A percentile compares a stretch with the other conserved stretches of the same genome.
Conservation (phyloP, 2,329 filamentous ascomycete genomes). For the Monosporascus sp. region DNA sequence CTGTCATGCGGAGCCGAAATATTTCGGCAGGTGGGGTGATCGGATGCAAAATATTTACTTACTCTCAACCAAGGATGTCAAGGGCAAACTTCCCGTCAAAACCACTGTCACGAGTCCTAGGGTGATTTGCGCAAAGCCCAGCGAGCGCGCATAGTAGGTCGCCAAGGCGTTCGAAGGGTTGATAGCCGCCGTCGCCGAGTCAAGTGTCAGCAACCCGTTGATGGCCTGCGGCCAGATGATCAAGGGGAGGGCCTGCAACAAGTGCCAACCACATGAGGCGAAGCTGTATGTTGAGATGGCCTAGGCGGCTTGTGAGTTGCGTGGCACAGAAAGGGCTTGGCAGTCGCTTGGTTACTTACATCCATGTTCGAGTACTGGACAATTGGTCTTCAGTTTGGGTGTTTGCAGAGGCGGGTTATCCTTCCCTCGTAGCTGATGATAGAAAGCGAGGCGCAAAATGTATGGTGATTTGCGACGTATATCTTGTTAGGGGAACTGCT, state of each 20-base stretch:
- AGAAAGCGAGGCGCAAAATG: no score
- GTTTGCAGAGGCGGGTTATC: no score
- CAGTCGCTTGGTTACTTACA: constrained; percentile 12
- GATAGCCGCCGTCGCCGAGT: constrained; percentile 1
- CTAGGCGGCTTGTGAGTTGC: constrained; percentile 23
- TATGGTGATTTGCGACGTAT: no score
- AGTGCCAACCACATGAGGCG: constrained; percentile 47
- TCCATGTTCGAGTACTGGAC: constrained; percentile 16
- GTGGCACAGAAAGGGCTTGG: not conserved
- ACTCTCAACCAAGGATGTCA: constrained; percentile 47
- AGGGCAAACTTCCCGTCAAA: constrained; percentile 65
- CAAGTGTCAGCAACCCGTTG: constrained; percentile 33
- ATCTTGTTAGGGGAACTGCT: no score
- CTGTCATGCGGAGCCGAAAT: not conserved
- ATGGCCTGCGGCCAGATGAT: constrained; percentile 45
- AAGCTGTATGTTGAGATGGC: constrained; percentile 46
- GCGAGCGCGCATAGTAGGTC: constrained; percentile 66
- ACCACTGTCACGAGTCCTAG: constrained; percentile 61
- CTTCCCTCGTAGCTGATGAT: no score
- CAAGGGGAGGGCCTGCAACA: constrained; percentile 41
- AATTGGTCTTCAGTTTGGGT: no score
- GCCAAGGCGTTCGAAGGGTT: constrained; percentile 48
- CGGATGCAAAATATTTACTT: not conserved
- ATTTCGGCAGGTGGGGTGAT: no score
- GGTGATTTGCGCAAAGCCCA: constrained; percentile 62